phyloP scores from a whole-genome alignment of 805 yeast species.

The Saturnispora galanensis region DNA sequence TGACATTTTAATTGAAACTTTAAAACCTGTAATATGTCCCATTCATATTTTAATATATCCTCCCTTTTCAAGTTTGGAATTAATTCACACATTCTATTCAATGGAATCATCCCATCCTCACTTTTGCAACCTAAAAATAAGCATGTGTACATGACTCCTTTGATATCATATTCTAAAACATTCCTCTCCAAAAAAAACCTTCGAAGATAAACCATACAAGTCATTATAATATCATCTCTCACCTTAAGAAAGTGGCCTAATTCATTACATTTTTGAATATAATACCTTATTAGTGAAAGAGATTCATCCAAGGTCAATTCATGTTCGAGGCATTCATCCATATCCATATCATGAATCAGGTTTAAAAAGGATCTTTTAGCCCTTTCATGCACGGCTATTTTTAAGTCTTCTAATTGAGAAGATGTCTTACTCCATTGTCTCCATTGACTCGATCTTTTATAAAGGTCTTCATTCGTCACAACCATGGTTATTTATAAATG shows the following conservation, averaged over 20 bases:
- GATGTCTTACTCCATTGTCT: constrained; percentile 74
- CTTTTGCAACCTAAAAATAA: constrained; percentile 87
- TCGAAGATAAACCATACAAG: constrained; percentile 75
- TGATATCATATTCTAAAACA: constrained; percentile 84
- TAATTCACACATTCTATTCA: constrained; percentile 65
- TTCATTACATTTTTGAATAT: constrained; percentile 60
- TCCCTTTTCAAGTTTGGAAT: constrained; percentile 58
- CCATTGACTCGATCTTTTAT: constrained; percentile 79
- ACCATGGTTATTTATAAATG: background rate
- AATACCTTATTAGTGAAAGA: constrained; percentile 51
- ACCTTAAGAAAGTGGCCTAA: constrained; percentile 65
- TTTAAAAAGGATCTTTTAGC: constrained; percentile 30
- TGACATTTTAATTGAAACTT: constrained; percentile 76
- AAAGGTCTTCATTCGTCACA: constrained; percentile 75
- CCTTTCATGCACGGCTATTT: constrained; percentile 42
- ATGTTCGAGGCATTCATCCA: constrained; percentile 26
- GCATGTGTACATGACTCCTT: constrained; percentile 67
- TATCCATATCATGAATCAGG: constrained; percentile 17
- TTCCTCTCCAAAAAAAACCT: constrained; percentile 73
- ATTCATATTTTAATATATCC: constrained; percentile 71
- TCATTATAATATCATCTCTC: constrained; percentile 82
- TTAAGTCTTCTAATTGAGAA: constrained; percentile 40
- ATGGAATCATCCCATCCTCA: constrained; percentile 83
- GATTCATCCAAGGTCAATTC: constrained; percentile 62
- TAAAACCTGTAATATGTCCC: constrained; percentile 60